Evolutionary conservation across 1,284 basidiomycete species (phyloP), one percentile per base, ranked within the genome.

Genomic region (Phaffia rhodozyma): DNA sequence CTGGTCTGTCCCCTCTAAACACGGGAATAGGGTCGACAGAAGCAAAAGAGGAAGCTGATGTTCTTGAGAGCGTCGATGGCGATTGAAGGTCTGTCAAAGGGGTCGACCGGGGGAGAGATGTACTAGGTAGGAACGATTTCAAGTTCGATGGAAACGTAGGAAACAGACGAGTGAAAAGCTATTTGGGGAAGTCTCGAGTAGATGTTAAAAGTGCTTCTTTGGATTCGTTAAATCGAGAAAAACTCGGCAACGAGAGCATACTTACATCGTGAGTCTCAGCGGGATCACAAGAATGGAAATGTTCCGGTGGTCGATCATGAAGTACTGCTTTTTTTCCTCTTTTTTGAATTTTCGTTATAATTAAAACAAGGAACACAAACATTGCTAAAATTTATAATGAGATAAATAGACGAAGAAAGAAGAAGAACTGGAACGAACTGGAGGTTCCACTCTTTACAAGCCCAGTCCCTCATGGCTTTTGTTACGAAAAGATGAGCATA

Each of bases 401-500:
- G 67, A 67, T 16, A 69, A 66, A 68, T 18, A 6, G 34, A 30
- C 16, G 18, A 49, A 1, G 32, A n/a, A 9, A 6, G n/a, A 52
- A 16, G 13, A 43, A 43, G 38, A 27, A 1, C n/a, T 13, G n/a
- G 7, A 5, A 81, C 87, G 63, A 68, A 90, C 88, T 83, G 75
- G 16, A 97, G 77, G 57, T 82, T 74, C 89, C 92, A 97, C 66
- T 87, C 80, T 49, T 81, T 75, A 3, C 81, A 78, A 32, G 98
- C 79, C 68, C 81, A 79, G 52, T 86, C 80, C 60, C 79, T 82
- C 86, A 98, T 91, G 0, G 91, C 91, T 53, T 82, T 76, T 0
- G 96, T 97, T 7, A 99, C 96, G 73, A 97, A 97, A 1, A 99
- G 74, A 72, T 99, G 96, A 0, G 87, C 89, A 72, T 86, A 87